These are phyloP conservation scores for Xylaria sp. DNA, from an alignment of 2,329 filamentous ascomycete species.

Conservation along the genomic window DNA sequence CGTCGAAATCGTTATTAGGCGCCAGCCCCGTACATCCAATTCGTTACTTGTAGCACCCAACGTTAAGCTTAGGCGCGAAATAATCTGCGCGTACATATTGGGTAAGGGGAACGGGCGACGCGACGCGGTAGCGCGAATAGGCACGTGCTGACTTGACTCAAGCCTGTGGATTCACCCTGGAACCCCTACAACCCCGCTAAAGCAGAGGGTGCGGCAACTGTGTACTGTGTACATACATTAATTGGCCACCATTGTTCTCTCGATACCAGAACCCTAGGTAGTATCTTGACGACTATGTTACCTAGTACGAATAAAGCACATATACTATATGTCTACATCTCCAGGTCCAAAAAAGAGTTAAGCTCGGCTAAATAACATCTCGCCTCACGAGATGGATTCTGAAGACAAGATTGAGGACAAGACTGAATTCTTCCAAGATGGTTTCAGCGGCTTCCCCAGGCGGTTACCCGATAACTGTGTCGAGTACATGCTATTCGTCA, in stretches of 20 bases:
- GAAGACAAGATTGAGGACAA: conserved; percentile 30
- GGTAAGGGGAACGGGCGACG: neutral
- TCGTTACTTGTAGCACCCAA: neutral
- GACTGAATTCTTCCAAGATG: conserved; percentile 33
- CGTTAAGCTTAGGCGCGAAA: neutral
- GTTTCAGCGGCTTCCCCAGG: conserved; percentile 37
- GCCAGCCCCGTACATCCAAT: neutral
- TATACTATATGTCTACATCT: neutral
- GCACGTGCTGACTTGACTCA: neutral
- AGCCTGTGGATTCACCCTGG: too few species aligned
- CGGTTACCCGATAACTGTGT: conserved; percentile 79
- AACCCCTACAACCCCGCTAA: neutral
- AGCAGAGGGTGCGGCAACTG: neutral
- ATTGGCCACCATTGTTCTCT: too few species aligned
- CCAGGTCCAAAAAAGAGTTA: neutral
- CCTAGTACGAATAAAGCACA: too few species aligned
- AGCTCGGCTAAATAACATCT: neutral
- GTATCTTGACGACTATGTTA: too few species aligned
- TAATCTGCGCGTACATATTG: neutral
- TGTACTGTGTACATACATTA: neutral
- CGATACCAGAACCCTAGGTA: too few species aligned
- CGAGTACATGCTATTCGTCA: conserved; percentile 78
- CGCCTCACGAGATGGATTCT: conserved; percentile 22
- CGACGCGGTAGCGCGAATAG: neutral
- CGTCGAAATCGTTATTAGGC: neutral